Conservation (phyloP, 192 early-diverging fungal genomes). For the Rhizophagus sp. region DNA sequence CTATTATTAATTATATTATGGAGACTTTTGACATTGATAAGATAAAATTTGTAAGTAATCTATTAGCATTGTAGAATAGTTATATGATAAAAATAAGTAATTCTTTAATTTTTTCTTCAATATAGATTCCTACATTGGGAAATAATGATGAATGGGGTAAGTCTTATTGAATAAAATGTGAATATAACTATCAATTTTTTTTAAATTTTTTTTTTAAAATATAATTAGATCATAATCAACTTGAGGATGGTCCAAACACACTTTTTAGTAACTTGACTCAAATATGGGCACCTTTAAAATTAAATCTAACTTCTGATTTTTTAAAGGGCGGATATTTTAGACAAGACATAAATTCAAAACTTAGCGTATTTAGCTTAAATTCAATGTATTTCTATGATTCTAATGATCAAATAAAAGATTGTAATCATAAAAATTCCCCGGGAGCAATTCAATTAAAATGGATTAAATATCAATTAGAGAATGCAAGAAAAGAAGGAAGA, state of each 20-base stretch:
- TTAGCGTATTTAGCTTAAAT: constrained; percentile 30
- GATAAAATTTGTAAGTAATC: constrained; percentile 25
- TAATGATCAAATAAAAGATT: constrained; percentile 33
- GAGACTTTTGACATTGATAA: constrained; percentile 19
- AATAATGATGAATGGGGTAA: constrained; percentile 40
- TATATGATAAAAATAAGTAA: neutral
- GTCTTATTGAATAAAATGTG: neutral
- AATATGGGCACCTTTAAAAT: constrained; percentile 36
- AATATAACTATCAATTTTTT: neutral
- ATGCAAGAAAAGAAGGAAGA: constrained; percentile 20
- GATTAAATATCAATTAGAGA: constrained; percentile 31
- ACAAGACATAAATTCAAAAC: constrained; percentile 32
- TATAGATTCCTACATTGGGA: constrained; percentile 43
- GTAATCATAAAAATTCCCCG: constrained; percentile 28
- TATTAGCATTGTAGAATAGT: neutral
- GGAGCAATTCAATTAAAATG: constrained; percentile 36
- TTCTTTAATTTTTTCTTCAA: neutral
- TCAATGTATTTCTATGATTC: constrained; percentile 38
- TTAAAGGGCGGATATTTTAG: constrained; percentile 38
- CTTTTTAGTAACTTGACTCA: constrained; percentile 24
- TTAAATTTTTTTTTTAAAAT: neutral
- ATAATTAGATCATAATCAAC: constrained; percentile 32
- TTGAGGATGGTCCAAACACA: constrained; percentile 18
- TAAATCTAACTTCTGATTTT: constrained; percentile 38
- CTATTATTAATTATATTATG: neutral